These are phyloP conservation scores for Tylopilus orsonianus DNA, from an alignment of 1,284 basidiomycete genomes.

Conservation along the genomic window DNA sequence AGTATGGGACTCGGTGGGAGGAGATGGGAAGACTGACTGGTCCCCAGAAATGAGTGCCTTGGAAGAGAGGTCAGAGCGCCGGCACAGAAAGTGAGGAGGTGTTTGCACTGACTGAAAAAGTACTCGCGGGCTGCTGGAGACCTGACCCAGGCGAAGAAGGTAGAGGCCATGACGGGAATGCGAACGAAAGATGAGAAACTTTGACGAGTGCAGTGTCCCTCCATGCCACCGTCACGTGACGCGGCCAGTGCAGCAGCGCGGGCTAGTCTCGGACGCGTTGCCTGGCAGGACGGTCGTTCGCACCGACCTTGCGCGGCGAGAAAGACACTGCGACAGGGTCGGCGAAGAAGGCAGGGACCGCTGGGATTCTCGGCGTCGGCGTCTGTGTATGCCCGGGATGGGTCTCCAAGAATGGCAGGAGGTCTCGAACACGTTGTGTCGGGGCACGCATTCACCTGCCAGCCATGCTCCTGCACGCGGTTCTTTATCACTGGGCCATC, in stretches of 20 bases:
- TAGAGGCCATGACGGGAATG: conserved; percentile 62
- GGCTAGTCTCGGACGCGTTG: background rate
- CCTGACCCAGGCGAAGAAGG: conserved; percentile 82
- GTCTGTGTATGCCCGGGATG: background rate
- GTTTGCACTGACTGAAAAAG: conserved; percentile 79
- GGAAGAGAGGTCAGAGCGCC: conserved; percentile 10
- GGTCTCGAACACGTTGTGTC: conserved; percentile 24
- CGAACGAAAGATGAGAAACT: background rate
- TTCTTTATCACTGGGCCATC: conserved; percentile 12
- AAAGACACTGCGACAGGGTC: background rate
- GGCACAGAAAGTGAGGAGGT: background rate
- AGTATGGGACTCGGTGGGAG: conserved; percentile 15
- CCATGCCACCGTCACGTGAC: conserved; percentile 18
- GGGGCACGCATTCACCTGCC: conserved; percentile 11
- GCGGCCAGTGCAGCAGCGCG: background rate
- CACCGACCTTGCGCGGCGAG: conserved; percentile 1
- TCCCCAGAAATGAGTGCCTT: conserved; percentile 96
- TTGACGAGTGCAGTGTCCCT: background rate
- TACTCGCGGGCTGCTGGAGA: conserved; percentile 89
- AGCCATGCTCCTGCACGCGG: conserved; percentile 25
- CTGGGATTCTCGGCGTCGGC: background rate
- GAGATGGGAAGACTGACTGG: conserved; percentile 59
- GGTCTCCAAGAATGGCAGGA: conserved; percentile 26
- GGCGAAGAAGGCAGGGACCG: background rate
- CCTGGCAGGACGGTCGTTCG: too few species aligned